These are phyloP conservation scores for Monilinia fructigena DNA, from an alignment of 2,329 filamentous ascomycete genomes.

Conservation along the genomic window DNA sequence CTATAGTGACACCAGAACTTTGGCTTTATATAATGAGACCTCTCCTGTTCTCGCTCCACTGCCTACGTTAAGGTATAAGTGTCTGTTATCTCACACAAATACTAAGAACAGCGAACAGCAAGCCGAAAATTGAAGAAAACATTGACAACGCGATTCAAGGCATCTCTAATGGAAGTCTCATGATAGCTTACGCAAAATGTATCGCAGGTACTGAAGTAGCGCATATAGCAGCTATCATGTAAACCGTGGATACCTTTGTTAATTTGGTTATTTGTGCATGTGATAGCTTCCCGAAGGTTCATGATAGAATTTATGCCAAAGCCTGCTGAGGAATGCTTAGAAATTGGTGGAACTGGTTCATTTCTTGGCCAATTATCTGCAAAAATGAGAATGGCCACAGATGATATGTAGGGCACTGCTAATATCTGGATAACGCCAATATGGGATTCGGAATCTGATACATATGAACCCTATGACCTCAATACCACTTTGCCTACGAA, in stretches of 20 bases:
- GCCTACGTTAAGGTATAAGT: too few species aligned
- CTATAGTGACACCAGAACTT: conserved; percentile 18
- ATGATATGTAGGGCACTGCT: conserved; percentile 24
- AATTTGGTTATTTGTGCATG: conserved; percentile 22
- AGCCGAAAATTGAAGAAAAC: conserved; percentile 22
- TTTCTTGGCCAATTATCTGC: conserved; percentile 21
- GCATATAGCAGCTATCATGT: conserved; percentile 23
- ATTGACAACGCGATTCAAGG: conserved; percentile 17
- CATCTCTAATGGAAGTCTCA: conserved; percentile 16
- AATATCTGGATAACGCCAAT: conserved; percentile 35
- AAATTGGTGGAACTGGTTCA: conserved; percentile 22
- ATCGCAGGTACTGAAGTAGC: conserved; percentile 21
- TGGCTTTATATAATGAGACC: conserved; percentile 18
- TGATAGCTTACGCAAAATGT: conserved; percentile 17
- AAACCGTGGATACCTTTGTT: conserved; percentile 16
- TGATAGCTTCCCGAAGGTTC: conserved; percentile 18
- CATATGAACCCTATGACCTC: conserved; percentile 32
- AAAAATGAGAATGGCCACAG: conserved; percentile 21
- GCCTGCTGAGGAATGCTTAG: conserved; percentile 22
- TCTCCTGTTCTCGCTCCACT: not conserved
- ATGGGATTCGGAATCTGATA: conserved; percentile 39
- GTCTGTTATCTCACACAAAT: not conserved
- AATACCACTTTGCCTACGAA: conserved; percentile 30
- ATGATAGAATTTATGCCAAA: conserved; percentile 20
- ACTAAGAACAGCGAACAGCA: not conserved